Base-by-base conservation (phyloP, 129 eudicot genomes). In the Escallonia herrerae region DNA sequence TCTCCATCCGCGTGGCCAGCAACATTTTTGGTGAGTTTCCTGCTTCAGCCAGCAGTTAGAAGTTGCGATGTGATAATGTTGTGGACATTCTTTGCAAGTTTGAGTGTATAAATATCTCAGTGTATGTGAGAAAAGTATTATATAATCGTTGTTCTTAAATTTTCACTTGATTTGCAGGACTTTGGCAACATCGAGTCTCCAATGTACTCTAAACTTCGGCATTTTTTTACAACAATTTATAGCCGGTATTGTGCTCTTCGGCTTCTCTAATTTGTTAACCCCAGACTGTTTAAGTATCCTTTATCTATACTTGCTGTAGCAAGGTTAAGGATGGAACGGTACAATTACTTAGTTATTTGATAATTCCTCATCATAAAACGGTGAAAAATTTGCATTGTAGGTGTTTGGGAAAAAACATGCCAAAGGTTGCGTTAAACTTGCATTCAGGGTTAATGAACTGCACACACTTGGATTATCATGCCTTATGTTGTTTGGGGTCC, bases 161-260 rank as follows among this genome's bases (percentile, higher is more conserved):
- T 58, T 15, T 40, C n/a, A 22, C 61, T 42, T 22, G 47, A 64
- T 59, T 6, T 83, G 76, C 86, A 91, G 98, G 99, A 93, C 77
- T 89, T 93, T 83, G 99, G 99, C 48, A 93, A 88, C 63, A 89
- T 86, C 42, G 98, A 93, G 73, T 75, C 95, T 69, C 99, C 99
- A 15, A 75, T 89, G 91, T 79, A 85, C 75, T 89, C 96, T 69
- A 86, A 91, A 72, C 95, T 88, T 43, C 84, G 87, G 37, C 95
- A 88, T 74, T 89, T 93, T 77, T 93, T 72, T 72, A 74, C 91
- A 71, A 86, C 99, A 63, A 86, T 93, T 45, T 93, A 85, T 69
- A 80, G 56, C 86, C 85, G 96, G 98, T 85, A 40, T n/a, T 56
- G 49, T 66, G 48, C 65, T 12, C 61, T 37, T 12, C 37, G 5